Evolutionary conservation across 2,329 filamentous ascomycete genomes (phyloP).

Genomic region (Penicillium sp.): DNA sequence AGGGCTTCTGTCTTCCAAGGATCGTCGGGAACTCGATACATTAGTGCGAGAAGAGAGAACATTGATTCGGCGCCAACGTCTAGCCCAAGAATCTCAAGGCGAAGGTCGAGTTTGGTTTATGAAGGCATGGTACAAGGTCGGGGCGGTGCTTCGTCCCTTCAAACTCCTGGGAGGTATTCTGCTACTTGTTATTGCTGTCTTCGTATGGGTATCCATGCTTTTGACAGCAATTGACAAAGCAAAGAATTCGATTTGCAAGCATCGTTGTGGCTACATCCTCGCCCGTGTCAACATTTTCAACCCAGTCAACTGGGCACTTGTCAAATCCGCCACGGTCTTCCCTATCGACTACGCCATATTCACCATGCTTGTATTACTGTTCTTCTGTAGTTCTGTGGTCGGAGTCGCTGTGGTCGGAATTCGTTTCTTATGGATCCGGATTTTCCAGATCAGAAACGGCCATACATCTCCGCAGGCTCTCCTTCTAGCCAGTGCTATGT

Average conservation of each 20-base stretch:
- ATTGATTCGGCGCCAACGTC: slow-evolving; percentile 78
- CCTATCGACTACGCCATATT: slow-evolving; percentile 91
- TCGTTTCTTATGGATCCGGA: slow-evolving; percentile 88
- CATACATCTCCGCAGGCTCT: slow-evolving; percentile 89
- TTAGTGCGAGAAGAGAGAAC: slow-evolving; percentile 89
- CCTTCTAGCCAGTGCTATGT: slow-evolving; percentile 82
- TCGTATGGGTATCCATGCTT: slow-evolving; percentile 88
- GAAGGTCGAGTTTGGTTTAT: slow-evolving; percentile 72
- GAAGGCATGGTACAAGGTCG: slow-evolving; percentile 71
- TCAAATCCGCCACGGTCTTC: slow-evolving; percentile 76
- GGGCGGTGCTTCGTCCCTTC: slow-evolving; percentile 78
- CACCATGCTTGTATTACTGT: slow-evolving; percentile 74
- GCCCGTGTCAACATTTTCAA: slow-evolving; percentile 89
- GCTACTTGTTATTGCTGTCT: slow-evolving; percentile 66
- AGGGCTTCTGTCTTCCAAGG: slow-evolving; percentile 74
- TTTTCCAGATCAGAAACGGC: slow-evolving; percentile 87
- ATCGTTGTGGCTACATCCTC: slow-evolving; percentile 86
- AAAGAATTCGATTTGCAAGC: slow-evolving; percentile 88
- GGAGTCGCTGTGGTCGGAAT: slow-evolving; percentile 86
- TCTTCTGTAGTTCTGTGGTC: slow-evolving; percentile 83
- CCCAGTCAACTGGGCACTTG: slow-evolving; percentile 85
- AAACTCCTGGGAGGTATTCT: slow-evolving; percentile 82
- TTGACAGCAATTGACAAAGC: slow-evolving; percentile 95
- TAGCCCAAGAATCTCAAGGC: slow-evolving; percentile 66
- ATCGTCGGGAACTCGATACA: slow-evolving; percentile 81